phyloP scores from a whole-genome alignment of 441 rosid species.

The Gossypium gossypioides region DNA sequence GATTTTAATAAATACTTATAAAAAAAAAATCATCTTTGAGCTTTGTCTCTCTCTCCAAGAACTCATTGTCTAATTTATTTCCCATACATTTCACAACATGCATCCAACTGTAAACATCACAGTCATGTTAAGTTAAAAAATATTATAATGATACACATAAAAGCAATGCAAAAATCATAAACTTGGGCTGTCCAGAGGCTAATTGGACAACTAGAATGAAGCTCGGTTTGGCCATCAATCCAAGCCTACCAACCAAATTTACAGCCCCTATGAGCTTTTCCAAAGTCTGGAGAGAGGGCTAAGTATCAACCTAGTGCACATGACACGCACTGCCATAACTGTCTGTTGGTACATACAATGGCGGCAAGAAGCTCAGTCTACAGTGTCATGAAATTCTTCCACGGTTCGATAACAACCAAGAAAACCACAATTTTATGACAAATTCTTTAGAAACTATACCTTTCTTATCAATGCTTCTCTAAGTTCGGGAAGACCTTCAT shows the following conservation, averaged over 20 bases:
- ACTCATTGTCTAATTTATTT: not conserved
- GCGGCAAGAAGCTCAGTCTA: slow-evolving; percentile 4
- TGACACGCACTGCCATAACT: not conserved
- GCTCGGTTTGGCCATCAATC: not conserved
- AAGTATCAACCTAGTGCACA: not conserved
- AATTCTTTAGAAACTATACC: slow-evolving; percentile 27
- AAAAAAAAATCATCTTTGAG: not conserved
- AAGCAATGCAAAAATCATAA: not conserved
- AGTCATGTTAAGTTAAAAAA: not conserved
- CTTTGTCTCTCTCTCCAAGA: not conserved
- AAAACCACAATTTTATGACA: slow-evolving; percentile 10
- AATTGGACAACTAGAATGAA: not conserved
- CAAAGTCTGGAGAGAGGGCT: not conserved
- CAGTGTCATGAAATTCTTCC: not conserved
- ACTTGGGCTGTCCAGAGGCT: not conserved
- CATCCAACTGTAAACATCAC: not conserved
- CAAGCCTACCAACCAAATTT: not conserved
- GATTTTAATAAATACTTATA: not conserved
- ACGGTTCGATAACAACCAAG: not conserved
- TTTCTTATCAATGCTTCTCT: slow-evolving; percentile 57
- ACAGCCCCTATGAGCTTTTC: not conserved
- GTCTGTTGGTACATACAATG: not conserved
- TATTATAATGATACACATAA: not conserved
- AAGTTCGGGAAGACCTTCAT: slow-evolving; percentile 80
- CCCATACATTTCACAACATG: not conserved